These are phyloP conservation scores for Lactarius vividus DNA, from an alignment of 768 basidiomycete species.

Conservation along the genomic window DNA sequence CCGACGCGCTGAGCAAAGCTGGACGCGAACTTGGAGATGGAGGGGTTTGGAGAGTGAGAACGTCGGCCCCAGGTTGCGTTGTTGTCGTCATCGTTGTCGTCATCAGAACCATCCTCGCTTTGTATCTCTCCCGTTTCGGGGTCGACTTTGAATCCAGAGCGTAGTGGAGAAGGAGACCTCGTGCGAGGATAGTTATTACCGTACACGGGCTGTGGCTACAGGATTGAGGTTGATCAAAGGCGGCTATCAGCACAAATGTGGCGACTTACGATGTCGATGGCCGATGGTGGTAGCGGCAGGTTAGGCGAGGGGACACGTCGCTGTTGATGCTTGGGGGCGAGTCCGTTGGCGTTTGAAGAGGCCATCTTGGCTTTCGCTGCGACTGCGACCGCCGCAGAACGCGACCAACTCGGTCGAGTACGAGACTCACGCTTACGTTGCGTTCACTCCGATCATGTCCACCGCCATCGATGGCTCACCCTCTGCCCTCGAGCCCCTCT, in stretches of 20 bases:
- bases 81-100: conserved; percentile 42
- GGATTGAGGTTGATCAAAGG: conserved; percentile 20
- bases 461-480: conserved; percentile 38
- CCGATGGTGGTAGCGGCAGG: conserved; percentile 37
- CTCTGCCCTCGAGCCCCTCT: conserved; percentile 49
- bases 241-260: not conserved
- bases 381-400: not conserved
- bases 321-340: conserved; percentile 33
- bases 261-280: conserved; percentile 41
- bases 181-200: conserved; percentile 36
- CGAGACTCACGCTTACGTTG: not conserved
- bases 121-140: conserved; percentile 48
- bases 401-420: conserved; percentile 8
- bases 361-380: conserved; percentile 30
- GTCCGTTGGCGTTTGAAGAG: conserved; percentile 32
- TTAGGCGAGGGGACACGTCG: conserved; percentile 40
- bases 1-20: conserved; percentile 75
- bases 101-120: conserved; percentile 46
- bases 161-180: conserved; percentile 71
- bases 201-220: conserved; percentile 46
- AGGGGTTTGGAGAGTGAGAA: conserved; percentile 64
- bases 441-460: not conserved
- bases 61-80: conserved; percentile 42
- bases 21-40: conserved; percentile 69
- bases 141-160: conserved; percentile 58